Evolutionary conservation across 352 stramenopile species (phyloP).

Genomic region (Pythium coloratum): DNA sequence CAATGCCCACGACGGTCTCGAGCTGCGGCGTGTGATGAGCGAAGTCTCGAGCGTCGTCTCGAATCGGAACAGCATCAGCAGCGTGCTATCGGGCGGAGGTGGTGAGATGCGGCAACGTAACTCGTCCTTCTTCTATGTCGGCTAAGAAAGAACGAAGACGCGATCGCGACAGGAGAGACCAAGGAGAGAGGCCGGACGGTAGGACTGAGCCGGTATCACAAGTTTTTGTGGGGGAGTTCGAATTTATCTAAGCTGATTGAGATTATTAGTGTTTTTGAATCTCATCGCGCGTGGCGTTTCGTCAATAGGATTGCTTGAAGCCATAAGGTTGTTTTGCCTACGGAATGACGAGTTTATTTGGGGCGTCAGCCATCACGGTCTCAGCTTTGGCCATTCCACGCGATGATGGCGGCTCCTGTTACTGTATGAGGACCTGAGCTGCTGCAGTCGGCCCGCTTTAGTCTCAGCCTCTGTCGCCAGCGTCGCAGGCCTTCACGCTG

Average conservation of each 20-base stretch:
- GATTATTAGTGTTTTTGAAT: neutral
- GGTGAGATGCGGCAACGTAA: slow-evolving; percentile 48
- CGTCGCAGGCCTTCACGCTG: neutral
- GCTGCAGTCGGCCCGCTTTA: no score
- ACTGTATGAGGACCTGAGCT: no score
- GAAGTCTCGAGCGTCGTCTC: slow-evolving; percentile 68
- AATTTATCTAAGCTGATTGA: neutral
- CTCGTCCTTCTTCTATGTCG: slow-evolving; percentile 81
- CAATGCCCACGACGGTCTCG: slow-evolving; percentile 53
- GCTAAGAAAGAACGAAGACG: neutral
- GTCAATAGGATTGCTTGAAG: slow-evolving; percentile 6
- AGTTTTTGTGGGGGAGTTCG: neutral
- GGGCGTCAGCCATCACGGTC: neutral
- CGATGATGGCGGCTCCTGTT: neutral
- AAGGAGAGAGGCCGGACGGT: neutral
- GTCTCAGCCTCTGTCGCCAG: slow-evolving; percentile 1
- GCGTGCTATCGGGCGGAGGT: slow-evolving; percentile 36
- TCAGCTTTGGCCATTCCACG: slow-evolving; percentile 18
- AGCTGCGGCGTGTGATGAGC: slow-evolving; percentile 74
- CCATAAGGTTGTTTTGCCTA: neutral
- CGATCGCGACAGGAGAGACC: neutral
- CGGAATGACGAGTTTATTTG: slow-evolving; percentile 6
- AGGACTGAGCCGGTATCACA: neutral
- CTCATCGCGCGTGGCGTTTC: slow-evolving; percentile 10
- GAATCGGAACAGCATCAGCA: slow-evolving; percentile 50